Evolutionary conservation across 1,284 basidiomycete species (phyloP).

Genomic region (Boletellus deceptivus): DNA sequence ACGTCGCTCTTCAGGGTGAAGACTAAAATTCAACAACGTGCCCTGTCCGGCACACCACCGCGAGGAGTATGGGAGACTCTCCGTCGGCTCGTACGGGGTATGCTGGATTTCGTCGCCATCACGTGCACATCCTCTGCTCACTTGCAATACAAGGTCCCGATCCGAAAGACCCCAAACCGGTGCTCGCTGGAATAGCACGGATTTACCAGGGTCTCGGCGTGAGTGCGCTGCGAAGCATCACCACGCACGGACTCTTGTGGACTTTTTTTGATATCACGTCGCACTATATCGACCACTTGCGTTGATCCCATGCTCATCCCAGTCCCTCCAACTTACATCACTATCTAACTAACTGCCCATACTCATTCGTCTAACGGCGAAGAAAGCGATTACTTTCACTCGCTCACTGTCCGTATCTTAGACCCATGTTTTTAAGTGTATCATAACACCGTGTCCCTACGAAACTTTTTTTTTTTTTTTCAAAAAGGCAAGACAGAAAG

Average conservation of each 20-base stretch:
- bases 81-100: conserved; percentile 72
- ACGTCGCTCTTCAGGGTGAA: conserved; percentile 63
- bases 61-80: conserved; percentile 74
- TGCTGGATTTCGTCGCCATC: conserved; percentile 6
- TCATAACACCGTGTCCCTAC: conserved; percentile 20
- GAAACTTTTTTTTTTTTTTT: neutral
- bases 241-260: conserved; percentile 81
- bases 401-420: conserved; percentile 18
- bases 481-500: conserved; percentile 12
- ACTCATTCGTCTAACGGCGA: conserved; percentile 17
- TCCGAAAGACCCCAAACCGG: conserved; percentile 65
- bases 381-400: conserved; percentile 4
- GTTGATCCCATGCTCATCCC: conserved; percentile 28
- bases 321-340: conserved; percentile 2
- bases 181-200: conserved; percentile 66
- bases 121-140: conserved; percentile 5
- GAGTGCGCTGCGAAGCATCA: conserved; percentile 78
- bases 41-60: conserved; percentile 72
- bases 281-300: conserved; percentile 71
- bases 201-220: conserved; percentile 86
- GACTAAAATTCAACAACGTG: conserved; percentile 89
- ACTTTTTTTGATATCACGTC: conserved; percentile 78
- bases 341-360: conserved; percentile 10
- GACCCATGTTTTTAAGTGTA: conserved; percentile 25
- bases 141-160: conserved; percentile 60